Percentiles rank a stretch among this genome's conserved stretches.
Evolutionary conservation across 2,329 filamentous ascomycete species (phyloP).

Genomic region (Penicillium sp.): DNA sequence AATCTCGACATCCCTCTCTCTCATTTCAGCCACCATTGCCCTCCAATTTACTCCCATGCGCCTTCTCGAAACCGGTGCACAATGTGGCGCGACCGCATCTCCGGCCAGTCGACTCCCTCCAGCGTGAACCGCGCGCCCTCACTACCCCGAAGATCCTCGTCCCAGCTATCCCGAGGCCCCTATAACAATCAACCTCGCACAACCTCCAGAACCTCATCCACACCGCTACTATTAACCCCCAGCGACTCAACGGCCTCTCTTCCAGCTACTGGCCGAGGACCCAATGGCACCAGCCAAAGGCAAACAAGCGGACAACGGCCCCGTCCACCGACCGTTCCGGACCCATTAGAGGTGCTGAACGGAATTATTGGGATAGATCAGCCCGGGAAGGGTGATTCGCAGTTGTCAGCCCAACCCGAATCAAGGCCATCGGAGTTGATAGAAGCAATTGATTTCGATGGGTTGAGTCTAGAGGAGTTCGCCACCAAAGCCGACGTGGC

Average conservation of each 20-base stretch:
- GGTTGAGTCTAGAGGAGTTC: constrained; percentile 73
- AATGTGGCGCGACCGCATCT: constrained; percentile 92
- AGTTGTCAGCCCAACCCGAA: constrained; percentile 13
- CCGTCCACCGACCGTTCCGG: constrained; percentile 58
- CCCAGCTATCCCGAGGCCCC: constrained; percentile 67
- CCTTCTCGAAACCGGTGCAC: constrained; percentile 12
- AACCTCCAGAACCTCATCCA: constrained; percentile 71
- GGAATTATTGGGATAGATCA: constrained; percentile 53
- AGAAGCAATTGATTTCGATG: constrained; percentile 75
- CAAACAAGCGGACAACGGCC: constrained; percentile 52
- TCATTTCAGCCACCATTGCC: neutral
- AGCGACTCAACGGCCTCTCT: constrained; percentile 78
- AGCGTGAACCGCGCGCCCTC: constrained; percentile 69
- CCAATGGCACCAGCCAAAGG: constrained; percentile 69
- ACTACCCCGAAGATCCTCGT: constrained; percentile 66
- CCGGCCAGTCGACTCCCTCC: constrained; percentile 66
- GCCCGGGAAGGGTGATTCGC: constrained; percentile 16
- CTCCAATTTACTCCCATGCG: constrained; percentile 7
- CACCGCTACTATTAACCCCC: constrained; percentile 70
- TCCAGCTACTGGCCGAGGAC: constrained; percentile 62
- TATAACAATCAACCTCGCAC: constrained; percentile 68
- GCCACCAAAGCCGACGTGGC: constrained; percentile 41
- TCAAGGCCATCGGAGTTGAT: constrained; percentile 52
- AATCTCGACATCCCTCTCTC: neutral
- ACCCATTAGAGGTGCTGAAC: constrained; percentile 72